Evolutionary conservation across 164 flowering plant species (phyloP).

Genomic region (Vitis rupestris): DNA sequence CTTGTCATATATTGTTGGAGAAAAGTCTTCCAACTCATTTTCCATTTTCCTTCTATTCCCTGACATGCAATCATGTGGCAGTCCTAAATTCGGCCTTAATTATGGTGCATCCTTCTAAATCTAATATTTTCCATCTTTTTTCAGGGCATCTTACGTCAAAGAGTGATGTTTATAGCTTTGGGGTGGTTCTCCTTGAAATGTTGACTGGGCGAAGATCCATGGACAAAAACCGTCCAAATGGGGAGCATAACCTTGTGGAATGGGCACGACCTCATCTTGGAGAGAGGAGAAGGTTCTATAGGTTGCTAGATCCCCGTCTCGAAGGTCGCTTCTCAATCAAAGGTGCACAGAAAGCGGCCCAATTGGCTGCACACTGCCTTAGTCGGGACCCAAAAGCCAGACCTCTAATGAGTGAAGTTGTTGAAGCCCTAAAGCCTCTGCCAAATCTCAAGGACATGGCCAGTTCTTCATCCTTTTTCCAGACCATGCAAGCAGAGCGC

Average conservation of each 20-base stretch:
- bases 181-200: constrained; percentile 36
- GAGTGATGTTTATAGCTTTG: constrained; percentile 39
- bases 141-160: constrained; percentile 36
- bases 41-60: no score
- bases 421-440: constrained; percentile 28
- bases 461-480: constrained; percentile 27
- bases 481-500: constrained; percentile 27
- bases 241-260: constrained; percentile 35
- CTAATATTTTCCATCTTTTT: background rate
- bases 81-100: background rate
- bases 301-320: constrained; percentile 31
- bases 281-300: constrained; percentile 25
- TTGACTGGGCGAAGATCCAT: constrained; percentile 34
- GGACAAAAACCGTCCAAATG: constrained; percentile 30
- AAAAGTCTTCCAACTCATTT: no score
- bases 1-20: no score
- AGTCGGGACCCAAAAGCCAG: constrained; percentile 29
- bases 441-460: constrained; percentile 33
- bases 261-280: constrained; percentile 35
- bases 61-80: no score
- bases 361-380: constrained; percentile 29
- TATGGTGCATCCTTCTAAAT: background rate
- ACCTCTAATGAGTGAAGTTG: constrained; percentile 40
- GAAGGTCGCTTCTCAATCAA: constrained; percentile 32
- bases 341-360: constrained; percentile 29